phyloP scores from a whole-genome alignment of 164 flowering plant genomes.

The Stephania cephalantha region DNA sequence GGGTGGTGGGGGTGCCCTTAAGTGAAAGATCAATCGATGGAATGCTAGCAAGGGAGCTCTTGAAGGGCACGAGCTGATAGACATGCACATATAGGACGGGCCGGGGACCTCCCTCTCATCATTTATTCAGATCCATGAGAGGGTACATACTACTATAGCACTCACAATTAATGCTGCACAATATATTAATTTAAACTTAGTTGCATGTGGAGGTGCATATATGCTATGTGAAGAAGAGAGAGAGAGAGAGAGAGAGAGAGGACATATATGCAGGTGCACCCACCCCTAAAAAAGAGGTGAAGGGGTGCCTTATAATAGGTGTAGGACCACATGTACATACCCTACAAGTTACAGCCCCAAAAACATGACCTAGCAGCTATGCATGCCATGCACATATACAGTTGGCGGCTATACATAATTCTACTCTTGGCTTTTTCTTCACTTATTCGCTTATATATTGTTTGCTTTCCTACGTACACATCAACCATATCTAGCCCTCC shows the following conservation, averaged over 20 bases:
- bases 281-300: not conserved
- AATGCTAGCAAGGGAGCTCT: too few relatives aligned
- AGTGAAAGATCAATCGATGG: too few relatives aligned
- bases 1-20: too few relatives aligned
- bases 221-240: not conserved
- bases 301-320: not conserved
- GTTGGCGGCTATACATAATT: constrained; percentile 1
- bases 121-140: not conserved
- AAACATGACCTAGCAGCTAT: not conserved
- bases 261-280: not conserved
- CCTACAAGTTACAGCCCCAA: not conserved
- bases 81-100: not conserved
- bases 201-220: constrained; percentile 1
- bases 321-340: not conserved
- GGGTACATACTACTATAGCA: not conserved
- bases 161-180: not conserved
- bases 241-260: not conserved
- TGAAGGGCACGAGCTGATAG: not conserved
- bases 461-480: too few relatives aligned
- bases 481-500: too few relatives aligned
- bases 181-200: not conserved
- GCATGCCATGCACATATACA: not conserved
- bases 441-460: too few relatives aligned
- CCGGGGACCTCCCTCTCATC: not conserved
- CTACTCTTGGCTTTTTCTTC: constrained; percentile 1